Percentiles rank a stretch among this genome's conserved stretches.
phyloP scores from a whole-genome alignment of 2,329 filamentous ascomycete species.

The Harringtonia aguacate region DNA sequence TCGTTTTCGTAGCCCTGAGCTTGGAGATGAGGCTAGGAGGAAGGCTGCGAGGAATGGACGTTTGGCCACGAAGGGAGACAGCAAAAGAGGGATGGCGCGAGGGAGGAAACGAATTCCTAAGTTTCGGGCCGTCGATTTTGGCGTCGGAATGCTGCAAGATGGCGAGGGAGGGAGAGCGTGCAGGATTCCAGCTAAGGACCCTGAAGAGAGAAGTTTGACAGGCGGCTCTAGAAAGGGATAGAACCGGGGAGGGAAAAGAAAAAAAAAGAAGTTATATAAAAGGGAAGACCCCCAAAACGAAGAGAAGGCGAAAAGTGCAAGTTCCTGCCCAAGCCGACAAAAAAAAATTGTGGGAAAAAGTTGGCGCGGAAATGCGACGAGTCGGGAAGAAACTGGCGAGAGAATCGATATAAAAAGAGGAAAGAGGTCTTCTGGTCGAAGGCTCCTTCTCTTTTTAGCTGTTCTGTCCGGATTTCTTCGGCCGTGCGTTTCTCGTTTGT shows the following conservation, averaged over 20 bases:
- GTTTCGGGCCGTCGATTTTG: slow-evolving; percentile 2
- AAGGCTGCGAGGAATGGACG: neutral
- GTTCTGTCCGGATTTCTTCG: neutral
- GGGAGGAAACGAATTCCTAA: neutral
- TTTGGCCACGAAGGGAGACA: neutral
- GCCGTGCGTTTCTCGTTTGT: neutral
- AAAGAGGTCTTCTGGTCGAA: neutral
- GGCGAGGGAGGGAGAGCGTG: neutral
- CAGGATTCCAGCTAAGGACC: neutral
- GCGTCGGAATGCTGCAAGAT: slow-evolving; percentile 7
- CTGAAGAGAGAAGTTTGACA: neutral
- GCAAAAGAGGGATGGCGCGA: neutral
- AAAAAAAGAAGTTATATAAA: slow-evolving; percentile 3
- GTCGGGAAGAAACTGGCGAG: neutral
- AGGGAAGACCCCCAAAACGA: neutral
- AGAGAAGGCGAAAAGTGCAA: neutral
- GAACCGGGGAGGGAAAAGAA: neutral
- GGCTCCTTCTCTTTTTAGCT: neutral
- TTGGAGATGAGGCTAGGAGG: neutral
- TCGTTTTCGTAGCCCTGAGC: neutral
- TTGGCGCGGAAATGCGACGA: neutral
- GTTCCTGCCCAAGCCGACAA: neutral
- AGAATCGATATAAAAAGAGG: neutral
- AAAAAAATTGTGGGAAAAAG: neutral
- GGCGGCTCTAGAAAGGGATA: slow-evolving; percentile 3